These are phyloP conservation scores for Tricholoma furcatifolium DNA, from an alignment of 768 basidiomycete species.

Conservation along the genomic window DNA sequence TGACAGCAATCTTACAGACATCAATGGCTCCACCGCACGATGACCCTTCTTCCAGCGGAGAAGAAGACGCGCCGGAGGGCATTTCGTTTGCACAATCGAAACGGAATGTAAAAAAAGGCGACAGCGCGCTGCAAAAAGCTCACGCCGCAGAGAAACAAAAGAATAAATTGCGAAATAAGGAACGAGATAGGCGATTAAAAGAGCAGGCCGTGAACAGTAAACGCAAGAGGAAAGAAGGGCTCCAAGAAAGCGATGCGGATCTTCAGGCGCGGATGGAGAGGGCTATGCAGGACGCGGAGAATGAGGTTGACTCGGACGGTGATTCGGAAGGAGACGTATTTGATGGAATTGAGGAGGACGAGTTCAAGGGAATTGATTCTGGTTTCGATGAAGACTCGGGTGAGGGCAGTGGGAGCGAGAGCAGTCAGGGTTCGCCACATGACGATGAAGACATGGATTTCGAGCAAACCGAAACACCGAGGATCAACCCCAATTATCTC, in stretches of 20 bases:
- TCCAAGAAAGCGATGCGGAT: slow-evolving; percentile 4
- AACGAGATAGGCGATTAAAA: slow-evolving; percentile 18
- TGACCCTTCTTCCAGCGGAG: slow-evolving; percentile 17
- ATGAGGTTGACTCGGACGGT: slow-evolving; percentile 24
- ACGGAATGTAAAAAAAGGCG: slow-evolving; percentile 12
- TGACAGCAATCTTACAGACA: neutral
- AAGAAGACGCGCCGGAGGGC: slow-evolving; percentile 21
- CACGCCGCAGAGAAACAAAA: slow-evolving; percentile 17
- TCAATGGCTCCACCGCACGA: slow-evolving; percentile 9
- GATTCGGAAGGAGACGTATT: slow-evolving; percentile 23
- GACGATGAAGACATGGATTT: slow-evolving; percentile 22
- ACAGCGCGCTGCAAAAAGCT: slow-evolving; percentile 12
- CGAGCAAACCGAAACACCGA: neutral
- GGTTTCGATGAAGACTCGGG: slow-evolving; percentile 16
- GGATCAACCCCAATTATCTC: slow-evolving; percentile 44
- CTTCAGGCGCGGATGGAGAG: slow-evolving; percentile 14
- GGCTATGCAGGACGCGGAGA: slow-evolving; percentile 20
- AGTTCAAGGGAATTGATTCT: slow-evolving; percentile 20
- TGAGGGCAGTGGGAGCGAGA: slow-evolving; percentile 12
- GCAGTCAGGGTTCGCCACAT: neutral
- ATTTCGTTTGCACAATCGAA: slow-evolving; percentile 21
- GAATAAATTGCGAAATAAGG: slow-evolving; percentile 15
- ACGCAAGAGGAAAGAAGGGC: slow-evolving; percentile 3
- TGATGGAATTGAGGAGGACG: slow-evolving; percentile 21
- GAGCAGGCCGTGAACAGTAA: slow-evolving; percentile 20